Conservation (phyloP, 441 rosid species). For the Erodium texanum region DNA sequence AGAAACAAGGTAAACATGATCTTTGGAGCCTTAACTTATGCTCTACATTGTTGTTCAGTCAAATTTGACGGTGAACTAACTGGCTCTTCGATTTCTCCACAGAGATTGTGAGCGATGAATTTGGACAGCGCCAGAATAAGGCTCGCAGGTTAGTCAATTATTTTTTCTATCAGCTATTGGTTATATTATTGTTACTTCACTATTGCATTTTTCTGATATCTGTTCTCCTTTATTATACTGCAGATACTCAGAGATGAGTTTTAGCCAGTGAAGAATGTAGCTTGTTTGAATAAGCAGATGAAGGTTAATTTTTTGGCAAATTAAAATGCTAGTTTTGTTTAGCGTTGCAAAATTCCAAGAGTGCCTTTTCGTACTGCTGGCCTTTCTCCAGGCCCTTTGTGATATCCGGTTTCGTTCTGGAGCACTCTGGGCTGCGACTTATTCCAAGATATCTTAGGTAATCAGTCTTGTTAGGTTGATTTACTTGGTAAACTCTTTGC, state of each 20-base stretch:
- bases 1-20: slow-evolving; percentile 46
- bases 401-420: slow-evolving; percentile 48
- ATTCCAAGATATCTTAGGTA: slow-evolving; percentile 29
- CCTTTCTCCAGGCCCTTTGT: slow-evolving; percentile 47
- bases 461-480: neutral
- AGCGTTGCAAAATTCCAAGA: slow-evolving; percentile 24
- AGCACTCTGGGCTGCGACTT: slow-evolving; percentile 43
- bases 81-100: slow-evolving; percentile 9
- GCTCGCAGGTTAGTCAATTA: slow-evolving; percentile 55
- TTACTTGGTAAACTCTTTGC: neutral
- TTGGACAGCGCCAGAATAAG: slow-evolving; percentile 58
- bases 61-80: neutral
- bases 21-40: neutral
- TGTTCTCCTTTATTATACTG: slow-evolving; percentile 16
- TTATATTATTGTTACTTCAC: too few species aligned
- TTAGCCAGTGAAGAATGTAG: slow-evolving; percentile 52
- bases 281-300: slow-evolving; percentile 31
- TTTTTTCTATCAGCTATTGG: neutral
- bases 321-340: slow-evolving; percentile 10
- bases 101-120: slow-evolving; percentile 44
- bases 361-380: slow-evolving; percentile 33
- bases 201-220: neutral
- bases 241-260: slow-evolving; percentile 82
- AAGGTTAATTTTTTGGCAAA: slow-evolving; percentile 22
- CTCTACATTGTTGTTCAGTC: neutral